Evolutionary conservation across 495 filamentous ascomycete genomes (phyloP).

Genomic region (Penicillium psychrofluorescens): DNA sequence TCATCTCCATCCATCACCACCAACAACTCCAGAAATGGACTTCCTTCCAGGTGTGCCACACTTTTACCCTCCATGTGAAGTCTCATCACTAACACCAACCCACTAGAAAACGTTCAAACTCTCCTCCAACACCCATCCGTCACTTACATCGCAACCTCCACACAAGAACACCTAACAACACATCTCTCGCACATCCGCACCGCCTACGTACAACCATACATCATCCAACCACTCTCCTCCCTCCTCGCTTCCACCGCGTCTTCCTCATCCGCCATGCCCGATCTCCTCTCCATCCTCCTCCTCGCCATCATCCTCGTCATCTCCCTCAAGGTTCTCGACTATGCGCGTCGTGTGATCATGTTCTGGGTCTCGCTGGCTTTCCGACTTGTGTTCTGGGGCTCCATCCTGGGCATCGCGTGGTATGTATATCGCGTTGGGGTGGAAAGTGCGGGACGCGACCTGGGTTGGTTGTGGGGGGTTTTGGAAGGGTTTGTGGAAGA

Average conservation of each 20-base stretch:
- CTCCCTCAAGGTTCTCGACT: constrained; percentile 59
- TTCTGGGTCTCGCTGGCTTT: constrained; percentile 63
- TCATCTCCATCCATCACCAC: neutral
- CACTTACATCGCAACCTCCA: constrained; percentile 9
- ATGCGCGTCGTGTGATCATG: constrained; percentile 58
- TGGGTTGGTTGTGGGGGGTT: constrained; percentile 47
- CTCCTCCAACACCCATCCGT: constrained; percentile 21
- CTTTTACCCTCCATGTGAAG: neutral
- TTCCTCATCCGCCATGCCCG: constrained; percentile 42
- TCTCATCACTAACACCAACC: neutral
- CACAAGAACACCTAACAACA: constrained; percentile 16
- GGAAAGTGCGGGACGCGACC: constrained; percentile 52
- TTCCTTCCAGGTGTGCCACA: constrained; percentile 13
- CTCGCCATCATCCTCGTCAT: constrained; percentile 51
- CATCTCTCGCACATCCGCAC: constrained; percentile 28
- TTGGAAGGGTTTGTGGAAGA: constrained; percentile 49
- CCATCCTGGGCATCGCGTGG: constrained; percentile 38
- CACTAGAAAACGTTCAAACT: constrained; percentile 16
- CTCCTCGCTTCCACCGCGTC: constrained; percentile 45
- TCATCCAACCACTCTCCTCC: constrained; percentile 33
- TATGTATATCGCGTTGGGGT: constrained; percentile 58
- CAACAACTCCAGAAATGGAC: constrained; percentile 9
- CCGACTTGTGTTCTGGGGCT: constrained; percentile 51
- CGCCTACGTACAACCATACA: constrained; percentile 33
- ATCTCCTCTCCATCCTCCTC: constrained; percentile 53